phyloP scores from a whole-genome alignment of 192 early-diverging fungal genomes.

The Coemansia sp. region DNA sequence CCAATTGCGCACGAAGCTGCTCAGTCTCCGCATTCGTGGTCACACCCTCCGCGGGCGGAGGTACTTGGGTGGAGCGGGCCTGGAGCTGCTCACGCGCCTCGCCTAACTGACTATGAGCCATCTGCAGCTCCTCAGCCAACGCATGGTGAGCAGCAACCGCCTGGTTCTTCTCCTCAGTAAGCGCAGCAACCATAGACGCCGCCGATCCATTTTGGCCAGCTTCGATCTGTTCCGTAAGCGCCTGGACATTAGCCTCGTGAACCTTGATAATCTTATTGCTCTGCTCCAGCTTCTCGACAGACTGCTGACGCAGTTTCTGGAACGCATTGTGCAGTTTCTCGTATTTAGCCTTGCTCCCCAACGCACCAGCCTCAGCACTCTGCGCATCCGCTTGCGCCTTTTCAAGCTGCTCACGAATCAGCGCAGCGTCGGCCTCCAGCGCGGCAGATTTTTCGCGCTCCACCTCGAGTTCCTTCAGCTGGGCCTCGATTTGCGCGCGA shows the following conservation, averaged over 20 bases:
- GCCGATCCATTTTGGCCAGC: slow-evolving; percentile 8
- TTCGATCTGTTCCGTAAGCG: slow-evolving; percentile 28
- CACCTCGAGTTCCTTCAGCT: slow-evolving; percentile 1
- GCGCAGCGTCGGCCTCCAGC: neutral
- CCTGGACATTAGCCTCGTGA: slow-evolving; percentile 37
- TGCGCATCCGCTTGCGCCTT: neutral
- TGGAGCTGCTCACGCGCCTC: slow-evolving; percentile 23
- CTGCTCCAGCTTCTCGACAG: slow-evolving; percentile 33
- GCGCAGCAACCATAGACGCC: slow-evolving; percentile 27
- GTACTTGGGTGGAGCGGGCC: slow-evolving; percentile 1
- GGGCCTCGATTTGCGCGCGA: slow-evolving; percentile 14
- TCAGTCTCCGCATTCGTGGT: slow-evolving; percentile 26
- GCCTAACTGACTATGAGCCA: slow-evolving; percentile 13
- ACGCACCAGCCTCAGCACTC: slow-evolving; percentile 4
- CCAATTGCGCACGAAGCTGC: slow-evolving; percentile 59
- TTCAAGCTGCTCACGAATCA: slow-evolving; percentile 9
- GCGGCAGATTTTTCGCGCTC: neutral
- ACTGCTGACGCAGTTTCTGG: slow-evolving; percentile 48
- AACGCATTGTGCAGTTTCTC: slow-evolving; percentile 35
- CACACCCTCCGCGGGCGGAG: neutral
- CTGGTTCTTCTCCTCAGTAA: slow-evolving; percentile 47
- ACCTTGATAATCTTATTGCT: slow-evolving; percentile 18
- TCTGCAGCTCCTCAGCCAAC: slow-evolving; percentile 24
- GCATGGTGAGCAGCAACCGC: slow-evolving; percentile 39
- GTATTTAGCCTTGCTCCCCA: slow-evolving; percentile 31